phyloP scores from a whole-genome alignment of 106 monocot species.

The Triglochin maritima region DNA sequence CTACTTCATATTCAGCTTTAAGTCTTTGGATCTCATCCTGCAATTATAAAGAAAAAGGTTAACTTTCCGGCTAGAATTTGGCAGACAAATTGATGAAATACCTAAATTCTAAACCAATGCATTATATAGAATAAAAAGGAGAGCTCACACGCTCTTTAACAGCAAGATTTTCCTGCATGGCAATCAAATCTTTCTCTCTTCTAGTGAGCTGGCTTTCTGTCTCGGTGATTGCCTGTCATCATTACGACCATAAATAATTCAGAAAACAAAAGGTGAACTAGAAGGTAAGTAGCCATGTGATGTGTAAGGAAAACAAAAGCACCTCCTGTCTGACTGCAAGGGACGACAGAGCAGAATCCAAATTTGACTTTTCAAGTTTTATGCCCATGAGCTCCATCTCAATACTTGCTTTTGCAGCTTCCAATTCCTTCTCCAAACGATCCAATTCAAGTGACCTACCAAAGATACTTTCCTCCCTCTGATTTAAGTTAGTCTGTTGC shows the following conservation, averaged over 20 bases:
- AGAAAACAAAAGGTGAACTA: not conserved
- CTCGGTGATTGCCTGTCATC: conserved; percentile 45
- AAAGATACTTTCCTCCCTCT: conserved; percentile 55
- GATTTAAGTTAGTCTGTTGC: conserved; percentile 43
- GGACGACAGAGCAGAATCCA: conserved; percentile 40
- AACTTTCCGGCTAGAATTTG: no score
- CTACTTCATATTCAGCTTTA: conserved; percentile 33
- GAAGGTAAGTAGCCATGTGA: not conserved
- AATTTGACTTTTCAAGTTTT: conserved; percentile 36
- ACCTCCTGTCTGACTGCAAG: conserved; percentile 65
- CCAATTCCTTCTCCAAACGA: conserved; percentile 43
- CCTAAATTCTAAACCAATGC: not conserved
- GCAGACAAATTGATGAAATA: no score
- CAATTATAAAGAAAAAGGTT: conserved; percentile 5
- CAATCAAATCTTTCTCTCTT: conserved; percentile 56
- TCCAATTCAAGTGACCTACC: conserved; percentile 36
- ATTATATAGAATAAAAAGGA: not conserved
- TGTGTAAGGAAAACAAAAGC: not conserved
- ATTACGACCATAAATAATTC: not conserved
- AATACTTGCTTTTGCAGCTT: conserved; percentile 26
- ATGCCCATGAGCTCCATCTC: conserved; percentile 37
- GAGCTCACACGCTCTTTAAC: conserved; percentile 53
- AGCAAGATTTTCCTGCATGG: conserved; percentile 64
- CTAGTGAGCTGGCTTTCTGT: conserved; percentile 58
- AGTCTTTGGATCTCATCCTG: conserved; percentile 71